These are phyloP conservation scores for Vanderwaltozyma polyspora DNA, from an alignment of 805 yeast genomes.

Conservation along the genomic window DNA sequence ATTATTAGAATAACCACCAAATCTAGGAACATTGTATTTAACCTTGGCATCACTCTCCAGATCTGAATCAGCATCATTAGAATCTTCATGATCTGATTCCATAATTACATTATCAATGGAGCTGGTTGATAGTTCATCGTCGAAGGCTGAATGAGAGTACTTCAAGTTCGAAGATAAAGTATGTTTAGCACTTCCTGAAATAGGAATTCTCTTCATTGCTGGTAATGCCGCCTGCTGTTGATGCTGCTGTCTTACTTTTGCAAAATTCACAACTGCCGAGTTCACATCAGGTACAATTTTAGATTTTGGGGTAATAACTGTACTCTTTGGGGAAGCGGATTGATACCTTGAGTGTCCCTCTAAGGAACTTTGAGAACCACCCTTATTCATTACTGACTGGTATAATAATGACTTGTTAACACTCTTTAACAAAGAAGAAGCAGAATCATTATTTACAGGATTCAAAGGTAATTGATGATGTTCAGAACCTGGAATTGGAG, in stretches of 20 bases:
- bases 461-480: conserved; percentile 2
- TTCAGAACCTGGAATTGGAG: conserved; percentile 11
- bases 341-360: conserved; percentile 11
- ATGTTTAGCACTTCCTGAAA: conserved; percentile 2
- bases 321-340: conserved; percentile 10
- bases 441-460: conserved; percentile 8
- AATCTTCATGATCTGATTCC: conserved; percentile 2
- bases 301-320: conserved; percentile 28
- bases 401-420: conserved; percentile 19
- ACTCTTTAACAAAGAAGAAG: conserved; percentile 19
- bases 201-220: conserved; percentile 25
- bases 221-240: conserved; percentile 21
- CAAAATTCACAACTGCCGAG: conserved; percentile 22
- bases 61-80: conserved; percentile 15
- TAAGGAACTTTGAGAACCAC: conserved; percentile 11
- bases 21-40: conserved; percentile 32
- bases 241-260: conserved; percentile 20
- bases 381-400: conserved; percentile 16
- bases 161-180: conserved; percentile 12
- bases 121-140: not conserved
- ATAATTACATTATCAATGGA: not conserved
- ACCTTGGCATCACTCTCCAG: conserved; percentile 12
- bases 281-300: conserved; percentile 24
- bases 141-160: conserved; percentile 4
- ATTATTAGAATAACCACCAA: conserved; percentile 66